phyloP scores from a whole-genome alignment of 495 filamentous ascomycete genomes.

The Podospora conica region DNA sequence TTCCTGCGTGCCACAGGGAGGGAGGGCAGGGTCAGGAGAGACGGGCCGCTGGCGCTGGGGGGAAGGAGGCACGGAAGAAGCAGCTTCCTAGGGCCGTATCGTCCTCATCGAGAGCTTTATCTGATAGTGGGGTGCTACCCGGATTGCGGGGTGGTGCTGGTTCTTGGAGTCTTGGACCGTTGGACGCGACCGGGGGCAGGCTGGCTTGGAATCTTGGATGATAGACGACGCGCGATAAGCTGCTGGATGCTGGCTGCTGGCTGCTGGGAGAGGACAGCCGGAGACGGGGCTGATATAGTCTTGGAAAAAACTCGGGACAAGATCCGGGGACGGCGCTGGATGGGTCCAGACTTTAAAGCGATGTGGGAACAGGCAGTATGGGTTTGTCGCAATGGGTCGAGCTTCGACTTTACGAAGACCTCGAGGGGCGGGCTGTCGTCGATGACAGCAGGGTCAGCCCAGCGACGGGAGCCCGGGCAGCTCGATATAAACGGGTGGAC shows the following conservation, averaged over 20 bases:
- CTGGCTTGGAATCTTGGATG: background rate
- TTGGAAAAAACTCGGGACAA: background rate
- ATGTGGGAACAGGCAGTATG: background rate
- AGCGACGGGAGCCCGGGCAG: too few relatives aligned
- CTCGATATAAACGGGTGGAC: background rate
- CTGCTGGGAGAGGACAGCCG: background rate
- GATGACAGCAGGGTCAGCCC: background rate
- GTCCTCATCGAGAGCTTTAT: background rate
- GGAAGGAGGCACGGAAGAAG: background rate
- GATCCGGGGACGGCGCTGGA: background rate
- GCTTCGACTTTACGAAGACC: background rate
- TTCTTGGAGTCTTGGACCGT: background rate
- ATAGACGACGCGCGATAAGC: background rate
- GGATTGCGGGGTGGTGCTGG: background rate
- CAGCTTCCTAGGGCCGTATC: background rate
- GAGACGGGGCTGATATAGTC: background rate
- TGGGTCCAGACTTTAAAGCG: background rate
- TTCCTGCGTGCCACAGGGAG: background rate
- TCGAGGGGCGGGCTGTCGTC: background rate
- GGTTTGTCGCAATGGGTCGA: background rate
- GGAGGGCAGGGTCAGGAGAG: background rate
- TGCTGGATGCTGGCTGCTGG: background rate
- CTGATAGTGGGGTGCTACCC: background rate
- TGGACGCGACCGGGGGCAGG: background rate
- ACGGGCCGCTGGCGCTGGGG: background rate